Percentiles rank a stretch among this genome's conserved stretches.
Evolutionary conservation across 2,329 filamentous ascomycete genomes (phyloP).

Genomic region (Colletotrichum chlorophyti): DNA sequence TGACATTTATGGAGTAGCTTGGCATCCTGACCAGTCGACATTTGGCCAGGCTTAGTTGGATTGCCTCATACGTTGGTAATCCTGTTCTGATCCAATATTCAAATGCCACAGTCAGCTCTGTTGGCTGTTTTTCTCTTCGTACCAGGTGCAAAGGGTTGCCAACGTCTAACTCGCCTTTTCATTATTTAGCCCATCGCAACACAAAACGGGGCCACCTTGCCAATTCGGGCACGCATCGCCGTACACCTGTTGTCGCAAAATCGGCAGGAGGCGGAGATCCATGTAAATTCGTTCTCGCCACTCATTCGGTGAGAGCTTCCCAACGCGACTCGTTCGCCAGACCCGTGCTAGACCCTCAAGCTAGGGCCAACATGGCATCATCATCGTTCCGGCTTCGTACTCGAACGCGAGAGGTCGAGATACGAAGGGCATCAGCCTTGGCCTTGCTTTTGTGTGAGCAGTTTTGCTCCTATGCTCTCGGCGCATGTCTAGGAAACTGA

Average conservation of each 20-base stretch:
- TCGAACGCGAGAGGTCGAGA: slow-evolving; percentile 15
- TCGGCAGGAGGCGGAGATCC: neutral
- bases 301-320: neutral
- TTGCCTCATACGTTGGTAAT: slow-evolving; percentile 1
- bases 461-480: neutral
- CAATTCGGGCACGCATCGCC: neutral
- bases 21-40: neutral
- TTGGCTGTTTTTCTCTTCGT: neutral
- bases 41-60: slow-evolving; percentile 1
- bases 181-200: neutral
- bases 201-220: neutral
- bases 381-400: neutral
- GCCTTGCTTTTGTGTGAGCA: neutral
- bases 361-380: neutral
- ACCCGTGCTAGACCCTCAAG: too few relatives aligned
- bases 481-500: neutral
- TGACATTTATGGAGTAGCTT: neutral
- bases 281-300: neutral
- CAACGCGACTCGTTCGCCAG: too few relatives aligned
- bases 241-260: neutral
- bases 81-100: neutral
- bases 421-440: slow-evolving; percentile 17
- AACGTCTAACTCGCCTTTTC: neutral
- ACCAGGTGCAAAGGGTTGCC: neutral
- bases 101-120: neutral